Evolutionary conservation across 2,329 filamentous ascomycete species (phyloP), one percentile per base, ranked within the genome.

Genomic region (Chaetomium sp.): DNA sequence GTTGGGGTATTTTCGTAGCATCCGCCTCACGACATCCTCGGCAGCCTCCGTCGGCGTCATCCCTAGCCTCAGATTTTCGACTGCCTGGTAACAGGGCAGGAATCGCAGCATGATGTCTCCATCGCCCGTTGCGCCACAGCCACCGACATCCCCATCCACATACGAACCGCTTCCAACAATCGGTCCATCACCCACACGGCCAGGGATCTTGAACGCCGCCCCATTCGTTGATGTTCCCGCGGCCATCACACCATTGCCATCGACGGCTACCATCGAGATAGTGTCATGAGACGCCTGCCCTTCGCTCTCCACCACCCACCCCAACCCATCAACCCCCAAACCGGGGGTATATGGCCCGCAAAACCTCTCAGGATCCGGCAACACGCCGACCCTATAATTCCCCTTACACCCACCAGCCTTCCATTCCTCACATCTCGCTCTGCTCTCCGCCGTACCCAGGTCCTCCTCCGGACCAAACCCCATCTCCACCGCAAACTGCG

Each of bases 21-120:
- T 81, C 12, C 79, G 69, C 1, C 62, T 53, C 0, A 81, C 77
- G 0, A 73, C 77, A 54, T 82, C 77, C 47, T 77, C 72, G 0
- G 79, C 79, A 0, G 79, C 79, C 36, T 73, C 70, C 4, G 63
- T 68, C 0, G 79, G 77, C 0, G 66, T 66, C 72, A 81, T 74
- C 1, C 79, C 79, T 1, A 63, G 66, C 9, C 79, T 69, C 64
- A 82, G 57, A 56, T 70, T 80, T 68, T 82, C 79, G 1, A 82
- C 74, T 1, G 79, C 79, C 62, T 81, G 79, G 61, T 81, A 81
- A 62, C 79, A 82, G 0, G 79, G 79, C 32, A 81, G 64, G 59
- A 81, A 80, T 4, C 78, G 72, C 74, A 80, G 78, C 78, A 81
- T 80, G 56, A 81, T 66, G 61, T 82, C 79, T 0, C 79, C 79